These are phyloP conservation scores for Pulveroboletus frians DNA, from an alignment of 768 basidiomycete species.

Conservation along the genomic window DNA sequence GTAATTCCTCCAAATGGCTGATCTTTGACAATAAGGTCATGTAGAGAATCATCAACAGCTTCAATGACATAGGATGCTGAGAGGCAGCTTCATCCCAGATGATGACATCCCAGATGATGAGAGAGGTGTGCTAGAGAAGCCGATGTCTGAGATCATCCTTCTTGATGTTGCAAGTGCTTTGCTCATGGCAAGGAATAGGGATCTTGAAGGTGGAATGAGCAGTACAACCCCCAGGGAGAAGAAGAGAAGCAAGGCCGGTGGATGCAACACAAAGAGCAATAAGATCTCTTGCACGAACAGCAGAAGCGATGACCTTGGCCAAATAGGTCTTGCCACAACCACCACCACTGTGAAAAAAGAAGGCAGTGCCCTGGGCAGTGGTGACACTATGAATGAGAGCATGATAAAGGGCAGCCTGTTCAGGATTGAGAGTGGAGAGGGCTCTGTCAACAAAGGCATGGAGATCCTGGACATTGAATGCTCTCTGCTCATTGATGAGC, in stretches of 20 bases:
- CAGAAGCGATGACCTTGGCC: background rate
- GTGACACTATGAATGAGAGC: background rate
- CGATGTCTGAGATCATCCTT: too few relatives aligned
- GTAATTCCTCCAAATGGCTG: too few relatives aligned
- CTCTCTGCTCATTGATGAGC: background rate
- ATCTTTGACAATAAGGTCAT: too few relatives aligned
- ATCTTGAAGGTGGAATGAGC: background rate
- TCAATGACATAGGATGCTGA: too few relatives aligned
- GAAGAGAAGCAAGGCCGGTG: background rate
- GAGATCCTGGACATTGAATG: background rate
- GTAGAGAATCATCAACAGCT: too few relatives aligned
- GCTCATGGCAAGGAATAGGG: background rate
- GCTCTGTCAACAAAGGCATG: conserved; percentile 31
- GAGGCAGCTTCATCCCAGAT: too few relatives aligned
- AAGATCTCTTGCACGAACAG: background rate
- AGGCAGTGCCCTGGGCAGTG: background rate
- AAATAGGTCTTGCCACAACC: background rate
- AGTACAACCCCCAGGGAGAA: background rate
- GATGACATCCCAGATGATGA: too few relatives aligned
- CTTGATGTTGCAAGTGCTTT: too few relatives aligned
- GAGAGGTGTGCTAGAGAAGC: too few relatives aligned
- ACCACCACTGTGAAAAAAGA: background rate
- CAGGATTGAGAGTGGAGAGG: conserved; percentile 1
- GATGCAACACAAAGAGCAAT: background rate
- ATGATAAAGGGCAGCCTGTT: conserved; percentile 27